phyloP scores from a whole-genome alignment of 768 basidiomycete genomes.

The Serendipita vermifera region DNA sequence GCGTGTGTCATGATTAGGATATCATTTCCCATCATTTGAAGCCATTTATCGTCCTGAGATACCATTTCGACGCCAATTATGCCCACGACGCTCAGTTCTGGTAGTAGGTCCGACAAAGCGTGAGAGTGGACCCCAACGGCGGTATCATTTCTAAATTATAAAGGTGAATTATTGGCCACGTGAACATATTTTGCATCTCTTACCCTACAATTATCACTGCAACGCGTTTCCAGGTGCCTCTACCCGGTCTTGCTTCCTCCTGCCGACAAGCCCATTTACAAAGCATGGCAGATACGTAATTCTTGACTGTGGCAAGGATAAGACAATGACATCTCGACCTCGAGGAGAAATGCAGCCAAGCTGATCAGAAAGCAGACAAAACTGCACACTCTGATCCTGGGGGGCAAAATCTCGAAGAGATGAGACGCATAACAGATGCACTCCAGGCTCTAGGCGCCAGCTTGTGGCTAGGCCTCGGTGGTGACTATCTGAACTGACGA shows the following conservation, averaged over 20 bases:
- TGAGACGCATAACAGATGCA: not conserved
- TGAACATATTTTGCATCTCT: not conserved
- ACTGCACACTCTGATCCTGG: not conserved
- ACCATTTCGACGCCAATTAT: not conserved
- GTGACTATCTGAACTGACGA: too few relatives aligned
- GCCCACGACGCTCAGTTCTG: not conserved
- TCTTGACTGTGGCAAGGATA: not conserved
- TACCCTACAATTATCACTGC: not conserved
- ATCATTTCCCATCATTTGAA: not conserved
- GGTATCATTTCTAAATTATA: not conserved
- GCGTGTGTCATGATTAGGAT: constrained; percentile 15
- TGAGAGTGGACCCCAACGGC: not conserved
- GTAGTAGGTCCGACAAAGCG: not conserved
- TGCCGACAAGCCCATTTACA: not conserved
- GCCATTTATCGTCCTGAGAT: not conserved
- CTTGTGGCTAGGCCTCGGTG: too few relatives aligned
- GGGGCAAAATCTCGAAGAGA: not conserved
- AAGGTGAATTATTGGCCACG: not conserved
- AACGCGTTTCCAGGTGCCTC: not conserved
- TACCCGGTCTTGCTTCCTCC: not conserved
- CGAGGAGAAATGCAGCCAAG: not conserved
- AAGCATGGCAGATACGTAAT: not conserved
- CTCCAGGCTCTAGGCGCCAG: too few relatives aligned
- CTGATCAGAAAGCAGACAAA: too few relatives aligned
- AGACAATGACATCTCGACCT: constrained; percentile 1